These are phyloP conservation scores for Nemania serpens DNA, from an alignment of 2,329 filamentous ascomycete species.

Conservation along the genomic window DNA sequence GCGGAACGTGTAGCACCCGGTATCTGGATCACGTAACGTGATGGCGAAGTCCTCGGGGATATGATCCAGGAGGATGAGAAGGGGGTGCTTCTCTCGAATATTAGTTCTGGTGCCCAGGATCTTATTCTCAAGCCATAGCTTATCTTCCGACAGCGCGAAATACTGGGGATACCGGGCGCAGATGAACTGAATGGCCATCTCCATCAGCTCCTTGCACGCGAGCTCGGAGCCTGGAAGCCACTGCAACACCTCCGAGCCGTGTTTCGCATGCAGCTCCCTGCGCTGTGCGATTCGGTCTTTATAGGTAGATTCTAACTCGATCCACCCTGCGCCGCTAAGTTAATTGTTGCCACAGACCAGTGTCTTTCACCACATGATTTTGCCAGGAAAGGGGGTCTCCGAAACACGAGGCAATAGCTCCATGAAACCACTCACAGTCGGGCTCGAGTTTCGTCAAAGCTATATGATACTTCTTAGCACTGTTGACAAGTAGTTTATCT, in stretches of 20 bases:
- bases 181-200: constrained; percentile 82
- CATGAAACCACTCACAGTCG: constrained; percentile 54
- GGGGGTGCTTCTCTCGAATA: constrained; percentile 64
- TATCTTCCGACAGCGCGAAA: constrained; percentile 64
- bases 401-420: too few relatives aligned
- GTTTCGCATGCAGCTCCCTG: constrained; percentile 63
- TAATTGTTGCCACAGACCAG: neutral
- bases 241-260: constrained; percentile 69
- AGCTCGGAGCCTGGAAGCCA: constrained; percentile 75
- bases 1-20: constrained; percentile 74
- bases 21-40: constrained; percentile 70
- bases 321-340: neutral
- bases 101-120: constrained; percentile 68
- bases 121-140: constrained; percentile 66
- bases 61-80: constrained; percentile 74
- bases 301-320: constrained; percentile 56
- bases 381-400: too few relatives aligned
- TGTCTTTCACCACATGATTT: too few relatives aligned
- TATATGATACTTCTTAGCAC: constrained; percentile 42
- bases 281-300: constrained; percentile 69
- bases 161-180: constrained; percentile 76
- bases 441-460: constrained; percentile 77
- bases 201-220: constrained; percentile 85
- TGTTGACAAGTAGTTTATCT: neutral
- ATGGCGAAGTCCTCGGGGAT: constrained; percentile 85